Conservation (phyloP, 2,329 filamentous ascomycete species). For the Pyrenophora tritici-repentis region DNA sequence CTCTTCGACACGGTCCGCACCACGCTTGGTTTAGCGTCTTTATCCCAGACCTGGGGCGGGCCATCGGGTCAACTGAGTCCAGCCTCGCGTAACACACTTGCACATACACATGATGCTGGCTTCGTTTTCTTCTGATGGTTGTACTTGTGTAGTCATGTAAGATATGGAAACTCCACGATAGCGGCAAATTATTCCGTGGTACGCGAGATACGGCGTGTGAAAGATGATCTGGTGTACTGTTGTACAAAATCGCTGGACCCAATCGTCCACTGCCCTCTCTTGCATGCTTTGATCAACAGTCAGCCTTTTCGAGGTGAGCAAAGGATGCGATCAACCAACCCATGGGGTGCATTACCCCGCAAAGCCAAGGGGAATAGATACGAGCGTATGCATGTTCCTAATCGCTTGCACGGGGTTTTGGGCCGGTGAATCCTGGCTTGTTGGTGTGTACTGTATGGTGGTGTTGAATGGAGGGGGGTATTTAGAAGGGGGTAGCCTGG, state of each 20-base stretch:
- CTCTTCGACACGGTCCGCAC: conserved; percentile 3
- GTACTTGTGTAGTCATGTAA: neutral
- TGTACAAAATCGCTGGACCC: neutral
- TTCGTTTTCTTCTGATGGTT: neutral
- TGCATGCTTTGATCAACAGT: neutral
- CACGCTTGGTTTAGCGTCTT: neutral
- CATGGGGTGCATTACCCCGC: conserved; percentile 17
- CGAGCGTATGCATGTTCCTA: neutral
- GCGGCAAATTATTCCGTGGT: neutral
- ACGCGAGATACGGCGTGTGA: neutral
- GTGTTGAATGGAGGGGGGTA: neutral
- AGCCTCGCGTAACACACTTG: neutral
- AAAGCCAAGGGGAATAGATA: conserved; percentile 28
- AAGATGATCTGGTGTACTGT: neutral
- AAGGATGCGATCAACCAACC: conserved; percentile 8
- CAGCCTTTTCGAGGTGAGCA: neutral
- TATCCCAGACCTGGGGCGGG: neutral
- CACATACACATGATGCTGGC: neutral
- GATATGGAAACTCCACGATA: neutral
- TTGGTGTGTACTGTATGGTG: neutral
- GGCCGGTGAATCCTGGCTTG: conserved; percentile 3
- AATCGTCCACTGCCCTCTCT: neutral
- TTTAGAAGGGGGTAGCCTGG: too few species aligned
- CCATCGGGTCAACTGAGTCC: conserved; percentile 5
- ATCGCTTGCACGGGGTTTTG: conserved; percentile 1